Percentiles rank a stretch among this genome's conserved stretches.
phyloP scores from a whole-genome alignment of 1,284 basidiomycete species.

The Inonotus hispidus region DNA sequence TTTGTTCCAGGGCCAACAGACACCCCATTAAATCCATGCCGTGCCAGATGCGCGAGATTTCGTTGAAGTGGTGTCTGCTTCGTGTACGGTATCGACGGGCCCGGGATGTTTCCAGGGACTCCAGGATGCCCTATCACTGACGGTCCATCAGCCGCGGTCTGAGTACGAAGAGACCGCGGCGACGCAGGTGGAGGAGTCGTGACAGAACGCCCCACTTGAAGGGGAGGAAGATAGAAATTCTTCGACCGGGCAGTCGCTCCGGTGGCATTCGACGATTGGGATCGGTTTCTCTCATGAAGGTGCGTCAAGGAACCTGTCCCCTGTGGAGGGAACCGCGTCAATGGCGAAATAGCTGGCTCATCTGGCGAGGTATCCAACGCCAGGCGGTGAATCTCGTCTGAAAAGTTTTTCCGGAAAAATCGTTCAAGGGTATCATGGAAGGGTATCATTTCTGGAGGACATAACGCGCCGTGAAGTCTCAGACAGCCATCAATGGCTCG shows the following conservation, averaged over 20 bases:
- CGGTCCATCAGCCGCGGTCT: too few relatives aligned
- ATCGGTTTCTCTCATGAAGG: conserved; percentile 6
- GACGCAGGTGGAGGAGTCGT: too few relatives aligned
- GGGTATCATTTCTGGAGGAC: conserved; percentile 79
- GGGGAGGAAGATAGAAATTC: too few relatives aligned
- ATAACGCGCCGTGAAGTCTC: conserved; percentile 76
- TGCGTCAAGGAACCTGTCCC: too few relatives aligned
- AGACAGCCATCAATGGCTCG: conserved; percentile 81
- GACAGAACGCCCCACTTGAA: too few relatives aligned
- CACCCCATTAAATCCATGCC: conserved; percentile 49
- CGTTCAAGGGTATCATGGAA: conserved; percentile 90
- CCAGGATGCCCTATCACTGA: conserved; percentile 23
- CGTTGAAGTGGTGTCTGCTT: too few relatives aligned
- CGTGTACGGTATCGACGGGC: too few relatives aligned
- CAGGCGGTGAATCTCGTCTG: conserved; percentile 77
- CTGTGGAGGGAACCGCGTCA: too few relatives aligned
- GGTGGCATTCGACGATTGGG: not conserved
- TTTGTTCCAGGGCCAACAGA: conserved; percentile 51
- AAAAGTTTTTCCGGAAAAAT: conserved; percentile 87
- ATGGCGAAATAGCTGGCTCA: conserved; percentile 6
- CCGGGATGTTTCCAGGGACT: not conserved
- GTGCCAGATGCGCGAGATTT: too few relatives aligned
- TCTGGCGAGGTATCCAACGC: conserved; percentile 35
- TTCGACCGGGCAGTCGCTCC: too few relatives aligned
- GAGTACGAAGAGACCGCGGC: too few relatives aligned